Conservation (phyloP, 441 rosid species). For the Flueggea neowawraea region DNA sequence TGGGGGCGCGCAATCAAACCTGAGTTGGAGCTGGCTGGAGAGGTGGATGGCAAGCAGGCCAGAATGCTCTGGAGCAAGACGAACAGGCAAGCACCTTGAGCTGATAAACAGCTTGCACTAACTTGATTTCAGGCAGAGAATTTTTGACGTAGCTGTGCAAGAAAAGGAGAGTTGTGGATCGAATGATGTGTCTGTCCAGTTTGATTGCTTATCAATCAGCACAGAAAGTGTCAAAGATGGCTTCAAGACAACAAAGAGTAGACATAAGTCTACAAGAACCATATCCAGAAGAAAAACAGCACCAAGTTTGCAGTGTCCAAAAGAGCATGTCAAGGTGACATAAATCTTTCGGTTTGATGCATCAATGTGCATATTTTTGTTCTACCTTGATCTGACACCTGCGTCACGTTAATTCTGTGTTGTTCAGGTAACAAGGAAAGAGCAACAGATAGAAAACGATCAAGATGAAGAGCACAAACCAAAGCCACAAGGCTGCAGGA, state of each 20-base stretch:
- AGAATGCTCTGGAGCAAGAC: constrained; percentile 36
- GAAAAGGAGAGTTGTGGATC: constrained; percentile 90
- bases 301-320: constrained; percentile 37
- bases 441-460: constrained; percentile 25
- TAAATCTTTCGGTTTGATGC: not conserved
- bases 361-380: not conserved
- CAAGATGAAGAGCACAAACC: constrained; percentile 29
- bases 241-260: constrained; percentile 21
- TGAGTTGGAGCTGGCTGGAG: constrained; percentile 88
- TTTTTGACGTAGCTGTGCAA: constrained; percentile 41
- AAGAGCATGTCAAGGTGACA: constrained; percentile 39
- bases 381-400: too few relatives aligned
- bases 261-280: constrained; percentile 32
- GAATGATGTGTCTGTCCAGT: constrained; percentile 55
- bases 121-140: constrained; percentile 21
- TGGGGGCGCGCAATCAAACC: constrained; percentile 38
- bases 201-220: constrained; percentile 29
- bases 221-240: constrained; percentile 20
- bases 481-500: constrained; percentile 12
- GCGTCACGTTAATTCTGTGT: not conserved
- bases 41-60: constrained; percentile 91
- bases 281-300: constrained; percentile 44
- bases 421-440: constrained; percentile 36
- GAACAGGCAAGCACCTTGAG: constrained; percentile 23
- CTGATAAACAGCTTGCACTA: constrained; percentile 21